Percentiles rank a stretch among this genome's conserved stretches.
phyloP scores from a whole-genome alignment of 2,329 filamentous ascomycete genomes.

The Blumeriella jaapii region DNA sequence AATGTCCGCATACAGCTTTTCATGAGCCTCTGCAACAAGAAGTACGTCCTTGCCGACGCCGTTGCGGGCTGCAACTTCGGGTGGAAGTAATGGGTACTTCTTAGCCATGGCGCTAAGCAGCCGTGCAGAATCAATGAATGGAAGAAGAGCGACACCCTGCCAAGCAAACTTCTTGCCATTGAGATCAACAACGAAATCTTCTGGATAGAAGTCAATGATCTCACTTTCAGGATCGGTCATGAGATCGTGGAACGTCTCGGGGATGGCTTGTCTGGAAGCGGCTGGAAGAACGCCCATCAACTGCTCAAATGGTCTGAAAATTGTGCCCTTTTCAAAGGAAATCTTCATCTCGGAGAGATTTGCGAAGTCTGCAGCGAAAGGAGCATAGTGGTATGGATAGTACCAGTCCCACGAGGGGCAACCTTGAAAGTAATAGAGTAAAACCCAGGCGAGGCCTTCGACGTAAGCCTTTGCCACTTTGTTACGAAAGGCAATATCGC shows the following conservation, averaged over 20 bases:
- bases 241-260: slow-evolving; percentile 74
- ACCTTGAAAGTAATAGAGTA: slow-evolving; percentile 95
- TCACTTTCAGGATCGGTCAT: slow-evolving; percentile 83
- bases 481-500: slow-evolving; percentile 76
- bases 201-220: slow-evolving; percentile 96
- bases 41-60: slow-evolving; percentile 69
- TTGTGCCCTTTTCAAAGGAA: slow-evolving; percentile 70
- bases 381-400: slow-evolving; percentile 96
- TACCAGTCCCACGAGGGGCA: slow-evolving; percentile 99
- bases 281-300: slow-evolving; percentile 96
- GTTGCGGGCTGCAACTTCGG: slow-evolving; percentile 71
- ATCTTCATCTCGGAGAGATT: slow-evolving; percentile 70
- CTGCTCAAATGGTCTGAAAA: slow-evolving; percentile 90
- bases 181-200: slow-evolving; percentile 83
- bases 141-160: slow-evolving; percentile 88
- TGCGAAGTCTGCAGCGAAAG: slow-evolving; percentile 91
- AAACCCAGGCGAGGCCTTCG: slow-evolving; percentile 88
- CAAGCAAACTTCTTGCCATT: slow-evolving; percentile 98
- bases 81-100: slow-evolving; percentile 68
- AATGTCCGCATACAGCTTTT: slow-evolving; percentile 71
- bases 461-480: slow-evolving; percentile 86
- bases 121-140: slow-evolving; percentile 89
- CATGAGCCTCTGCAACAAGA: slow-evolving; percentile 72
- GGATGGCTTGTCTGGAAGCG: slow-evolving; percentile 83
- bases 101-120: slow-evolving; percentile 71